Conservation (phyloP, 1,284 basidiomycete species). For the Puccinia hordei region DNA sequence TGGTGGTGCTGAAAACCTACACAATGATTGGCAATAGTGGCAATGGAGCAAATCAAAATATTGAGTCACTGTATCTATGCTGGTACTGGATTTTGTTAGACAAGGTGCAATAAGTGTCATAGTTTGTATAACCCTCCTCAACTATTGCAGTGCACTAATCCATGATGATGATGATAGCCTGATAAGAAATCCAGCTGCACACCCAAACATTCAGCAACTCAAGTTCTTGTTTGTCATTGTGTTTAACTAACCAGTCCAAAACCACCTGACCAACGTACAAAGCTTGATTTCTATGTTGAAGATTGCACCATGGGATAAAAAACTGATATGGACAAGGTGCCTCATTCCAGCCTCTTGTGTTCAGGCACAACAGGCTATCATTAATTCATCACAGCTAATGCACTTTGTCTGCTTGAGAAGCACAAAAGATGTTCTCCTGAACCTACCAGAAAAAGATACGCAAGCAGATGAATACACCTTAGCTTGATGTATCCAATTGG, state of each 20-base stretch:
- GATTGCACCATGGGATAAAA: neutral
- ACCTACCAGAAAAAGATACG: too few relatives aligned
- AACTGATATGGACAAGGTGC: neutral
- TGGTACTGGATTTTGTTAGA: slow-evolving; percentile 59
- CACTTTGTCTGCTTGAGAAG: neutral
- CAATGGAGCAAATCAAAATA: neutral
- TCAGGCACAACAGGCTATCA: neutral
- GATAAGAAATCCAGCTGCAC: slow-evolving; percentile 58
- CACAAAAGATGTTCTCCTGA: neutral
- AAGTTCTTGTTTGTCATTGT: slow-evolving; percentile 56
- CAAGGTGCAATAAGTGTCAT: slow-evolving; percentile 54
- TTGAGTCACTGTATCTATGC: slow-evolving; percentile 53
- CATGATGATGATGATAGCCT: slow-evolving; percentile 26
- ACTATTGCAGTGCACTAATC: neutral
- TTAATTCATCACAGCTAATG: neutral
- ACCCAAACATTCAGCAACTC: slow-evolving; percentile 57
- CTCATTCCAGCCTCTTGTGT: neutral
- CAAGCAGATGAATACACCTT: too few relatives aligned
- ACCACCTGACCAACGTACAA: slow-evolving; percentile 58
- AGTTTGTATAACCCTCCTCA: too few relatives aligned
- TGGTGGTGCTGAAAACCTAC: neutral
- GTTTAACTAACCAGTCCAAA: slow-evolving; percentile 59
- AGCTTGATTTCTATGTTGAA: slow-evolving; percentile 52
- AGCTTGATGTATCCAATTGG: too few relatives aligned
- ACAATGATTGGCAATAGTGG: neutral